Evolutionary conservation across 306 rosid species (phyloP), one percentile per base, ranked within the genome.

Genomic region (Prunus armeniaca): DNA sequence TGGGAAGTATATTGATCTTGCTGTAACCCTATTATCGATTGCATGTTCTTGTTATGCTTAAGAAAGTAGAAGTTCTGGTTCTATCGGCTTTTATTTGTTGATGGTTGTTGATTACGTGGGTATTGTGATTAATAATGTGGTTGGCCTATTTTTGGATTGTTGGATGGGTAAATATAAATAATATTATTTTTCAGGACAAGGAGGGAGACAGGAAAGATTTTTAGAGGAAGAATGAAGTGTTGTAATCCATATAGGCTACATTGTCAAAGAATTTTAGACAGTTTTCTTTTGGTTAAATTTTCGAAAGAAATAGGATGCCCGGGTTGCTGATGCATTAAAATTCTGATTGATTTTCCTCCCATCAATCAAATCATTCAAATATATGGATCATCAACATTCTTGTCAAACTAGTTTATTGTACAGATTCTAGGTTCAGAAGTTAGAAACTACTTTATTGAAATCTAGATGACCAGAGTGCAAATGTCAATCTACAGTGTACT

Each of bases 31-130:
- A 18, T 24, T 8, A 38, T 41, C 4, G 17, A 13, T 56, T 43
- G 12, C 28, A n/a, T 6, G 25, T 24, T 3, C 30, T 58, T 69
- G 30, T 30, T 56, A 27, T 74, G 11, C 38, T 47, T 50, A 57
- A 47, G 27, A 67, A 22, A 61, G 68, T 73, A 27, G 61, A 12
- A 19, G 28, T 27, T 61, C 69, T 74, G 30, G 69, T 74, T 74
- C 7, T 12, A 58, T 58, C 28, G 12, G 32, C 32, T 34, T 34
- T 6, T 12, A 55, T n/a, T 55, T 4, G 24, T 56, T 56, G 27
- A 22, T 58, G 34, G 30, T 11, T 58, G 30, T 24, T 22, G 30
- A 58, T 58, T 58, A 58, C 64, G 3, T 24, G 64, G 64, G 64
- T 25, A 12, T 24, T 58, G 64, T 18, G 30, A 58, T 11, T 22